Evolutionary conservation across 352 stramenopile genomes (phyloP).

Genomic region (Saprolegnia diclina): DNA sequence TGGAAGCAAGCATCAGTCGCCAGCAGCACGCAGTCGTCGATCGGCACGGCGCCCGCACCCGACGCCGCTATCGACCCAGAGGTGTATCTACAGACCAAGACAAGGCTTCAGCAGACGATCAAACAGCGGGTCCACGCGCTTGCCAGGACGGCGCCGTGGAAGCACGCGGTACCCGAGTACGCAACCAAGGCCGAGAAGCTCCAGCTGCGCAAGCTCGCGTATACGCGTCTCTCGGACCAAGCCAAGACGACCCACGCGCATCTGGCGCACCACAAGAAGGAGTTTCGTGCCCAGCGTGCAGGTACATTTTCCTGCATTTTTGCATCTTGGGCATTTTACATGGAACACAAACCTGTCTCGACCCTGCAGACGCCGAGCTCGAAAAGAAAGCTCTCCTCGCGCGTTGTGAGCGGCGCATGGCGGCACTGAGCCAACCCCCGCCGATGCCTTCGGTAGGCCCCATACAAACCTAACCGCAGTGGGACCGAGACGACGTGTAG

Average conservation of each 20-base stretch:
- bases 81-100: conserved; percentile 1
- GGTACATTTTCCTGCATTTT: not conserved
- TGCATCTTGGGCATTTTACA: too few species aligned
- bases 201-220: not conserved
- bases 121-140: not conserved
- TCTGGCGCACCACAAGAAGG: not conserved
- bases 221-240: not conserved
- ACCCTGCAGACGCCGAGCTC: not conserved
- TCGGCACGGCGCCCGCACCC: conserved; percentile 25
- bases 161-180: not conserved
- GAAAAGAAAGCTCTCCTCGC: not conserved
- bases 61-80: conserved; percentile 16
- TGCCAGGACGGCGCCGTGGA: conserved; percentile 1
- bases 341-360: too few species aligned
- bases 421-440: not conserved
- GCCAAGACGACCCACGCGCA: not conserved
- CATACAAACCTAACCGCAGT: not conserved
- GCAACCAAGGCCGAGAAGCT: conserved; percentile 6
- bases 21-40: conserved; percentile 16
- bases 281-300: not conserved
- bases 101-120: not conserved
- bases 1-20: not conserved
- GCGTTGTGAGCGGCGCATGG: conserved; percentile 1
- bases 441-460: not conserved
- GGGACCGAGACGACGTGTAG: too few species aligned